Conservation (phyloP, 1,284 basidiomycete genomes). For the Malassezia caprae region DNA sequence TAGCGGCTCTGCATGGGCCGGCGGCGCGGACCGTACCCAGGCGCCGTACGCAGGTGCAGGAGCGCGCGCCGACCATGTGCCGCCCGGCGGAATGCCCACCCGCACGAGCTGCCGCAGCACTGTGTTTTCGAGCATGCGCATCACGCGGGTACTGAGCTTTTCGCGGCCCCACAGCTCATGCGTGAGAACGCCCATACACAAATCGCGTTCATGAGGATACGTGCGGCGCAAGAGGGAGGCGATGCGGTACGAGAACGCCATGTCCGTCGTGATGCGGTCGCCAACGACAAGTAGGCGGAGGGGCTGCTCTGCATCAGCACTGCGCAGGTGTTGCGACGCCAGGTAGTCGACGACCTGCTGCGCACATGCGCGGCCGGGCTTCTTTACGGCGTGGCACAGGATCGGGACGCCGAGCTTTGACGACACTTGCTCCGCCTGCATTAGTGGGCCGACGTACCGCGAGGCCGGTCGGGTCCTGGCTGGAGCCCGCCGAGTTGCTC, state of each 20-base stretch:
- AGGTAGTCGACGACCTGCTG: constrained; percentile 59
- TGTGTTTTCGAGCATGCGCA: constrained; percentile 37
- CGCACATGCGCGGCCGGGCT: constrained; percentile 62
- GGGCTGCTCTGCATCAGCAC: constrained; percentile 30
- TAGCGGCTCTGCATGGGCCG: not conserved
- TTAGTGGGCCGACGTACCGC: constrained; percentile 51
- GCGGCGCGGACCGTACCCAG: constrained; percentile 5
- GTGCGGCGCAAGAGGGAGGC: not conserved
- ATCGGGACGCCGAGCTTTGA: constrained; percentile 69
- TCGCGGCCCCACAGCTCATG: constrained; percentile 43
- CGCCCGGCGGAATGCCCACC: constrained; percentile 24
- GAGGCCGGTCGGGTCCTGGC: constrained; percentile 67
- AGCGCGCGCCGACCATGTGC: constrained; percentile 13
- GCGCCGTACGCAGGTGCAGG: not conserved
- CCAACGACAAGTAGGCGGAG: constrained; percentile 53
- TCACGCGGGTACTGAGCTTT: constrained; percentile 34
- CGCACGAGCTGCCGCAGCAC: constrained; percentile 20
- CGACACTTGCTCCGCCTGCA: constrained; percentile 72
- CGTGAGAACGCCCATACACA: constrained; percentile 46
- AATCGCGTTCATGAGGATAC: not conserved
- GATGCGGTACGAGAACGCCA: constrained; percentile 69
- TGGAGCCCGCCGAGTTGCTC: constrained; percentile 82
- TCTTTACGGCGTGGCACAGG: constrained; percentile 64
- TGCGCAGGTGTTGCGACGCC: constrained; percentile 24
- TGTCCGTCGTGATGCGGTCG: constrained; percentile 80